These are phyloP conservation scores for Aspergillus neotritici DNA, from an alignment of 2,329 filamentous ascomycete genomes.

Conservation along the genomic window DNA sequence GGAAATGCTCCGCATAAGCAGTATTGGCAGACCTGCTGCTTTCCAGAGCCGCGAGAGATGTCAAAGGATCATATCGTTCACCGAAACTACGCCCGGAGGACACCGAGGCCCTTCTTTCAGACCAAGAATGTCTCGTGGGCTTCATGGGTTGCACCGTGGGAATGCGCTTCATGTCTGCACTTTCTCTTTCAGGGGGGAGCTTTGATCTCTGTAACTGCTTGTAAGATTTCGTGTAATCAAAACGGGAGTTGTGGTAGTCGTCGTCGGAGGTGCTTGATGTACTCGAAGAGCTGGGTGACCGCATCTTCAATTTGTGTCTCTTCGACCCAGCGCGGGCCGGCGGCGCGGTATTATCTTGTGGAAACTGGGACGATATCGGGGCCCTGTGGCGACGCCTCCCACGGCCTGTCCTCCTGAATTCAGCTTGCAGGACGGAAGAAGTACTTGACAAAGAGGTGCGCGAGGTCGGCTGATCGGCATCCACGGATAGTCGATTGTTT, in stretches of 20 bases:
- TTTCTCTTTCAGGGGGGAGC: too few relatives aligned
- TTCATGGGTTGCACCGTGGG: background rate
- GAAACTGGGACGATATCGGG: conserved; percentile 51
- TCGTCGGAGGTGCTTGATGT: conserved; percentile 46
- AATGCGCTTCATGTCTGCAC: background rate
- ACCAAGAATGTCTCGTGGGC: conserved; percentile 26
- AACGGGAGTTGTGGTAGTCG: conserved; percentile 6
- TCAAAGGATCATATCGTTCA: conserved; percentile 27
- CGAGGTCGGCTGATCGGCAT: conserved; percentile 20
- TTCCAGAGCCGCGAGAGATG: conserved; percentile 41
- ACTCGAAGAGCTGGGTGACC: conserved; percentile 52
- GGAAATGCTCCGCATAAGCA: conserved; percentile 43
- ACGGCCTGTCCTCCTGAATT: conserved; percentile 48
- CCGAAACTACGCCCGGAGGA: conserved; percentile 49
- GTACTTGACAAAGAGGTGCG: conserved; percentile 36
- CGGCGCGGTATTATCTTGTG: conserved; percentile 51
- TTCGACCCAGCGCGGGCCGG: conserved; percentile 47
- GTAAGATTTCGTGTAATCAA: background rate
- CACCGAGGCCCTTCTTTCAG: conserved; percentile 46
- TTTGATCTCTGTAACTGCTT: too few relatives aligned
- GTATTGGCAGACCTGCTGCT: conserved; percentile 42
- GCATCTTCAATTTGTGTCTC: conserved; percentile 49
- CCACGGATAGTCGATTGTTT: conserved; percentile 20
- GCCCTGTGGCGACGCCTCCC: conserved; percentile 58
- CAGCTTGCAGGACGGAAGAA: conserved; percentile 26